Base-by-base conservation (phyloP, 73 alveolate species). In the Paramecium tetraurelia region DNA sequence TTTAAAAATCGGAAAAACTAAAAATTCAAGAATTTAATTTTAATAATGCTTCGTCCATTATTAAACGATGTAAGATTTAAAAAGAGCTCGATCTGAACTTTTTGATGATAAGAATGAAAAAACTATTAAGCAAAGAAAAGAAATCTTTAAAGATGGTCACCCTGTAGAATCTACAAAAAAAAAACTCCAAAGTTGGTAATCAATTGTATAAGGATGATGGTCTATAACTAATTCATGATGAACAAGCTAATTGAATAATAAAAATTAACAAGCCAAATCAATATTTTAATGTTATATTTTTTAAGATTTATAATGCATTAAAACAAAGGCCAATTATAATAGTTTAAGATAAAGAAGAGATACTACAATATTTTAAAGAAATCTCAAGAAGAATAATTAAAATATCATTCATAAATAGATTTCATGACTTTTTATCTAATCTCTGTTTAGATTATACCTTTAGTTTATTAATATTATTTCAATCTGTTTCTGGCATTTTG, bases 21-120 rank as follows among this genome's bases (percentile, higher is more conserved):
- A 76, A 58, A 76, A 41, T 76, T 48, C 89, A 10, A 76, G 71
- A 41, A 40, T 76, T 38, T 38, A 33, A 24, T 70, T 40, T 38
- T 21, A 76, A 76, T 29, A 40, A 76, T 76, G 89, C 40, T 76
- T 76, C 20, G 89, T 76, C 43, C 89, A 76, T 38, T 76, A 76
- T 41, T 76, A 76, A 43, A 76, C 89, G 2, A 1, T 76, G 9
- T 72, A 76, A 76, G 89, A 76, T 43, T 76, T 71, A 24, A 76
- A 76, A 43, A 76, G 89, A 76, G 89, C 89, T 40, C 40, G 89
- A 10, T 76, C 72, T 16, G 72, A 76, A 76, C 24, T 76, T 1
- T 76, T 40, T 41, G 89, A 76, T 76, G 89, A 76, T 40, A 2
- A 5, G 4, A 76, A 76, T 18, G n/a, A 33, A 24, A 43, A 36